Evolutionary conservation across 441 rosid genomes (phyloP).

Genomic region (Populus hybrid): DNA sequence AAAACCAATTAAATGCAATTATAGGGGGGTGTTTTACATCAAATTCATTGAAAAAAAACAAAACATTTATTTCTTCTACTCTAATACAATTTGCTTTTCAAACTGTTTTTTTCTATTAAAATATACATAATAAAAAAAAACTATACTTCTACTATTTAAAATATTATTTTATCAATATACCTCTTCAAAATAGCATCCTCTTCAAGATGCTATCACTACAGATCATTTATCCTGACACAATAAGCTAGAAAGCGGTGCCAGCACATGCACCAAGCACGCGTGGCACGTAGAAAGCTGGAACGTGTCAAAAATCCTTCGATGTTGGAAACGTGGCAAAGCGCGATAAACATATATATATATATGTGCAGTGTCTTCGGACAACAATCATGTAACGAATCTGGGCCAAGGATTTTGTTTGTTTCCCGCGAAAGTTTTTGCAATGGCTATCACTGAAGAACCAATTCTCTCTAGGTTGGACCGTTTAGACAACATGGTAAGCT

Average conservation of each 20-base stretch:
- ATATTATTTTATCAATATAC: too few species aligned
- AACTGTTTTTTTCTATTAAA: too few species aligned
- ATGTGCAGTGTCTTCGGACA: neutral
- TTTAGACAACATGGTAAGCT: conserved; percentile 40
- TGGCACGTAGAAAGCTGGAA: neutral
- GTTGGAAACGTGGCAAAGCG: conserved; percentile 18
- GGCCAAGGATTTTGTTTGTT: neutral
- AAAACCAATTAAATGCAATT: too few species aligned
- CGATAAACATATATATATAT: neutral
- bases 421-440: neutral
- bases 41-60: too few species aligned
- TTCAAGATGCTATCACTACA: neutral
- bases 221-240: neutral
- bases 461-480: conserved; percentile 52
- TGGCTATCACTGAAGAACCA: conserved; percentile 44
- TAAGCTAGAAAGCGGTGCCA: too few species aligned
- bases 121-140: too few species aligned
- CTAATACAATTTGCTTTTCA: too few species aligned
- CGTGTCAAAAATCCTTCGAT: neutral
- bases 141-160: too few species aligned
- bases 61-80: too few species aligned
- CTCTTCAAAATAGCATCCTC: too few species aligned
- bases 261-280: conserved; percentile 12
- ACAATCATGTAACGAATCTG: neutral
- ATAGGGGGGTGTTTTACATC: too few species aligned